Evolutionary conservation across 257 asterid genomes (phyloP), one percentile per base, ranked within the genome.

Genomic region (Rehmannia glutinosa): DNA sequence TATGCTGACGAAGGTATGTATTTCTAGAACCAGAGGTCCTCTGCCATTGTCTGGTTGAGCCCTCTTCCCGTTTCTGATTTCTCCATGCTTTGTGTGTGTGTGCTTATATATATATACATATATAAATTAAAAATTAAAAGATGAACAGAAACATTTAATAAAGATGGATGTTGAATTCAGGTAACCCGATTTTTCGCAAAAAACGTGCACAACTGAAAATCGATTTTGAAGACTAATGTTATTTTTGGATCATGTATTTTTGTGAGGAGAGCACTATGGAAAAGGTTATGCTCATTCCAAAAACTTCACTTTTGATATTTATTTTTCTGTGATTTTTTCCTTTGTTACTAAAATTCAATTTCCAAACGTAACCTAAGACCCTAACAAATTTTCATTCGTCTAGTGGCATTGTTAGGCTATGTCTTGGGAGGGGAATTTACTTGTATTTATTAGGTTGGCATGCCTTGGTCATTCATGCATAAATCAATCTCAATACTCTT

Each of bases 1-100:
- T 47, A 68, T 70, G 84, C 82, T 73, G 79, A 55, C 49, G 73
- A 73, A 90, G 95, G 88, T 87, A 90, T 70, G 90, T 52, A 73
- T 64, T 66, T 68, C 67, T 13, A 16, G 52, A 50, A 62, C 38
- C 23, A 62, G 33, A 43, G 25, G 55, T 50, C 57, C 24, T 33
- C 55, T 42, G 43, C 63, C 2, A 7, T 9, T 20, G 69, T 76
- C 82, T 50, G 41, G 27, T 27, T 57, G 10, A 3, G 27, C 6
- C n/a, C 50, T 42, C n/a, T n/a, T n/a, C n/a, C n/a, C n/a, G n/a
- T n/a, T n/a, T n/a, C n/a, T n/a, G n/a, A n/a, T n/a, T n/a, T n/a
- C n/a, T n/a, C 25, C 28, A 36, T 30, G 19, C 51, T 64, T 59
- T 55, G 35, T 41, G 38, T 60, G 41, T 36, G 0, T 12, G 13